Base-by-base conservation (phyloP, 805 yeast species). In the Wickerhamomyces rabaulensis region DNA sequence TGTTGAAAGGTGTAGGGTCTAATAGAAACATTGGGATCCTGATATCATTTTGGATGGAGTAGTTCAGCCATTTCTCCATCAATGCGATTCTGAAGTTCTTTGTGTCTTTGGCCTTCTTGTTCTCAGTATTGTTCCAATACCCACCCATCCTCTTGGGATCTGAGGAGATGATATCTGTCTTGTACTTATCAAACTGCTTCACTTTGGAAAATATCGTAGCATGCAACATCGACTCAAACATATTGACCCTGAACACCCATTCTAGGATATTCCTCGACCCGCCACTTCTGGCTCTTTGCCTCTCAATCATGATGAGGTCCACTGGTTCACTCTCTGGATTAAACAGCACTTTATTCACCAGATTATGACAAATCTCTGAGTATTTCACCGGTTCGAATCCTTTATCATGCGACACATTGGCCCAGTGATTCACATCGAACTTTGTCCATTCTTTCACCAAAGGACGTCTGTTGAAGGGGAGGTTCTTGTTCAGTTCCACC, bases 221-320 rank as follows among this genome's bases (percentile, higher is more conserved):
- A 52, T 63, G 65, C 3, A 77, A 38, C 73, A 76, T 74, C 15
- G 72, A 69, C 54, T 82, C 88, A 29, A 82, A 54, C 20, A 79
- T 68, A 46, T 79, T 81, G 5, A 78, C 73, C 43, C 73, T 69
- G 25, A 80, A 57, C 3, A 81, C 71, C 46, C 73, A 70, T 45
- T 80, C 83, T 6, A 77, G 64, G 1, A 82, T 73, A 16, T 59
- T 61, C 10, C 68, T 64, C 2, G 75, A 65, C 0, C 82, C 76
- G 51, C 62, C 63, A 0, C 79, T 69, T 42, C 87, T 66, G 37
- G 74, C 66, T 36, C 87, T 55, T 57, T 82, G 88, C 47, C 79
- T 56, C 54, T 82, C 88, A 3, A 82, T 63, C 10, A 80, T 54
- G 3, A 78, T 67, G 3, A 71, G 57, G 47, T 73, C 73, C 0